Base-by-base conservation (phyloP, 768 basidiomycete genomes). In the Termitomyces heimii region DNA sequence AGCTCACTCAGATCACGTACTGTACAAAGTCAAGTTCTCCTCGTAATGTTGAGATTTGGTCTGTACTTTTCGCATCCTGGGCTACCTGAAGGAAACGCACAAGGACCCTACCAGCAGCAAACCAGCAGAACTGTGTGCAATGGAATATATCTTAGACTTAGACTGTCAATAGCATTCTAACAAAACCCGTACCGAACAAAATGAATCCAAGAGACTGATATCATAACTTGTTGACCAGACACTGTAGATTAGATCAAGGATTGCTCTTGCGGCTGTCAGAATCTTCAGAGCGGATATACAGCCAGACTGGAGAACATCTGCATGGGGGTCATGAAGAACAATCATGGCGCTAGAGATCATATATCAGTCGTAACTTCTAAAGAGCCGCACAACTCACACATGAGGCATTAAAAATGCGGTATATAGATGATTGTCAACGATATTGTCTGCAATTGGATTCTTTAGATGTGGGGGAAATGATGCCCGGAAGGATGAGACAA, bases 271-370 rank as follows among this genome's bases (percentile, higher is more conserved):
- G 26, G 88, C 82, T 0, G 78, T 79, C 8, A 90, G 71, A 31
- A 90, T 84, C 64, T 82, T 86, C 62, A 83, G 75, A 14, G 88
- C 84, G 42, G 87, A 89, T 42, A 83, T 75, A 62, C 88, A 91
- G 35, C 81, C 81, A 18, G 77, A 75, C 46, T 70, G 73, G 26
- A 75, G 74, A 47, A 86, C 74, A 57, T 82, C 79, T 18, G 88
- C 87, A 64, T 89, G 88, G 3, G 88, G 86, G 60, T 92, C 89
- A 62, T 91, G 89, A 42, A 92, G 70, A 20, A 89, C 73, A 52
- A 92, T 85, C 14, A 73, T 81, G 6, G 86, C 81, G 13, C 89
- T 92, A 61, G 5, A 26, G 55, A 57, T 40, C 28, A 40, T 47
- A 46, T 12, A 45, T 62, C 31, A 61, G 48, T 53, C 46, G 32